Conservation (phyloP, 2,329 filamentous ascomycete species). For the Fusarium sarcochroum region DNA sequence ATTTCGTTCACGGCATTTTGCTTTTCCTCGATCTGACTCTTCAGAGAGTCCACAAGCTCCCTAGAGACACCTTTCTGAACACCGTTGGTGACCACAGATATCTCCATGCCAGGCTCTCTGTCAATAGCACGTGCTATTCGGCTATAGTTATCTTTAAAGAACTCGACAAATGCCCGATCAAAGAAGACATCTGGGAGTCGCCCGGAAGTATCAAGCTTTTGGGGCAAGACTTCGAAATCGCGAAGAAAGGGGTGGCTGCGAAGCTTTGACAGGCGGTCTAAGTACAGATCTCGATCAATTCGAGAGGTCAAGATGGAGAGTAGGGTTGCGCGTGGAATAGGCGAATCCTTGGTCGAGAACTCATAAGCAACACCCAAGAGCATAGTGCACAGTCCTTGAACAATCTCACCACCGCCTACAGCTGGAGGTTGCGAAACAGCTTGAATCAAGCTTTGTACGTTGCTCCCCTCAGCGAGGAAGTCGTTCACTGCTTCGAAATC, state of each 20-base stretch:
- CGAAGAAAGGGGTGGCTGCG: constrained; percentile 84
- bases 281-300: constrained; percentile 88
- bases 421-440: constrained; percentile 72
- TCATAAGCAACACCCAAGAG: constrained; percentile 93
- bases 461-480: constrained; percentile 91
- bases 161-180: constrained; percentile 88
- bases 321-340: constrained; percentile 84
- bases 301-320: constrained; percentile 82
- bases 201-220: constrained; percentile 69
- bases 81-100: constrained; percentile 83
- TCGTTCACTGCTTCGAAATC: constrained; percentile 93
- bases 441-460: constrained; percentile 87
- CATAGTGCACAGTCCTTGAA: constrained; percentile 87
- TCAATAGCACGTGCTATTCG: constrained; percentile 88
- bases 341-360: constrained; percentile 97
- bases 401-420: constrained; percentile 73
- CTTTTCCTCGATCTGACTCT: constrained; percentile 82
- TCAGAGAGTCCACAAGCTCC: constrained; percentile 88
- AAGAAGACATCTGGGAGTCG: constrained; percentile 86
- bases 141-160: constrained; percentile 96
- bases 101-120: constrained; percentile 88
- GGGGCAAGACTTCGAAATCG: constrained; percentile 89
- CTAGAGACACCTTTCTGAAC: constrained; percentile 93
- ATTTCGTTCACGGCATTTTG: constrained; percentile 65
- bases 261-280: constrained; percentile 83